A percentile compares a stretch with the other conserved stretches of the same genome.
Conservation (phyloP, 2,329 filamentous ascomycete species). For the Apiospora hydei region DNA sequence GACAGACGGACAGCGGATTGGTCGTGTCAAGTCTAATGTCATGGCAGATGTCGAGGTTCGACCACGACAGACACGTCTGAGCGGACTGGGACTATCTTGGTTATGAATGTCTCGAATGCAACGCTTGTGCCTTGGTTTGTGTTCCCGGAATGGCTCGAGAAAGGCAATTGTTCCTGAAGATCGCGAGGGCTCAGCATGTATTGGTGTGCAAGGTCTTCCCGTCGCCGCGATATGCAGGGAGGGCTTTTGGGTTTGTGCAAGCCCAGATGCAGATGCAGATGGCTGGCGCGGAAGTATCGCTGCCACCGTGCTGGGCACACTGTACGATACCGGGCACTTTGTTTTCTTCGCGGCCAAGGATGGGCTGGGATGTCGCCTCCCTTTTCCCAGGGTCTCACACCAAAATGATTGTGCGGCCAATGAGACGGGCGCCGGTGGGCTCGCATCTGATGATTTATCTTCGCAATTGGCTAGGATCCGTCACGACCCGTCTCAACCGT, state of each 20-base stretch:
- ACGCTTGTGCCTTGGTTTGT: constrained; percentile 19
- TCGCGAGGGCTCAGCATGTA: neutral
- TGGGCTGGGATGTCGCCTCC: neutral
- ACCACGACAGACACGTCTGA: constrained; percentile 9
- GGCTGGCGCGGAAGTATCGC: neutral
- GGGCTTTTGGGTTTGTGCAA: neutral
- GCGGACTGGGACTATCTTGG: neutral
- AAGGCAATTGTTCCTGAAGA: constrained; percentile 15
- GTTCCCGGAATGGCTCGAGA: constrained; percentile 1
- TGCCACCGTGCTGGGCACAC: neutral
- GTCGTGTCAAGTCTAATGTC: constrained; percentile 5
- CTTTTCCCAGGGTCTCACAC: constrained; percentile 16
- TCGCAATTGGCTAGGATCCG: neutral
- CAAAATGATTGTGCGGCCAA: neutral
- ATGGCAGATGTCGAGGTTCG: neutral
- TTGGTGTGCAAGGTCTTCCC: neutral
- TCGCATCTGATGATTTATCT: neutral
- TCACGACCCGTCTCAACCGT: neutral
- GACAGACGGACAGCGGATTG: neutral
- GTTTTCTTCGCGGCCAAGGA: neutral
- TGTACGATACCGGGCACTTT: neutral
- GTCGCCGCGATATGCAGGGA: constrained; percentile 5
- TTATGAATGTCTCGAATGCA: constrained; percentile 20
- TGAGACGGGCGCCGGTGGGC: neutral
- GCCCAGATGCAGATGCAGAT: neutral